These are phyloP conservation scores for Ustilago shanxiensis DNA, from an alignment of 1,284 basidiomycete species.

Conservation along the genomic window DNA sequence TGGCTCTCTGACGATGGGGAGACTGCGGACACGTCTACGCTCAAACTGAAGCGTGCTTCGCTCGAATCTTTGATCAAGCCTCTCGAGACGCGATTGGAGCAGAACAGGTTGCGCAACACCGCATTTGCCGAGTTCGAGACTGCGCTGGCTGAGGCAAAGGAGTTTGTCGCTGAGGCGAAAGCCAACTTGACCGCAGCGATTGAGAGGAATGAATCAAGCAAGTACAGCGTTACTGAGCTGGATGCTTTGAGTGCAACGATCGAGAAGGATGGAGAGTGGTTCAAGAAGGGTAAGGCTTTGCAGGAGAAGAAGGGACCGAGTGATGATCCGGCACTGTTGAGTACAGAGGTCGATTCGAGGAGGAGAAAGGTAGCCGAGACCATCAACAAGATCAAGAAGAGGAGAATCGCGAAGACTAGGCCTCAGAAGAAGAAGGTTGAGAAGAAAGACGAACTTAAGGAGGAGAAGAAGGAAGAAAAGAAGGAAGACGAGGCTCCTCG, in stretches of 20 bases:
- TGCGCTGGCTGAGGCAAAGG: slow-evolving; percentile 75
- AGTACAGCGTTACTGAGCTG: slow-evolving; percentile 68
- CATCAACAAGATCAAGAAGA: slow-evolving; percentile 61
- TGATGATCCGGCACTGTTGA: slow-evolving; percentile 66
- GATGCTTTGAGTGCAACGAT: slow-evolving; percentile 59
- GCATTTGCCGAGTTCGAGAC: slow-evolving; percentile 77
- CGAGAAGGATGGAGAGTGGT: slow-evolving; percentile 65
- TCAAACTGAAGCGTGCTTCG: slow-evolving; percentile 71
- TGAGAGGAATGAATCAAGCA: slow-evolving; percentile 67
- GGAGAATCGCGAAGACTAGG: slow-evolving; percentile 65
- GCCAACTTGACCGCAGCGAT: slow-evolving; percentile 76
- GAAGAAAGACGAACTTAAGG: slow-evolving; percentile 37
- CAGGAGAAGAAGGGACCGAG: slow-evolving; percentile 56
- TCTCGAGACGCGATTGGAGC: slow-evolving; percentile 85
- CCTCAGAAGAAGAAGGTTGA: slow-evolving; percentile 48
- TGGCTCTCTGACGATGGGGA: slow-evolving; percentile 93
- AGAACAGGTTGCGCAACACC: slow-evolving; percentile 81
- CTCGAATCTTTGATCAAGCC: slow-evolving; percentile 87
- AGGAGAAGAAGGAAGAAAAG: slow-evolving; percentile 28
- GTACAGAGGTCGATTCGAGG: slow-evolving; percentile 65
- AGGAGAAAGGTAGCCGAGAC: slow-evolving; percentile 61
- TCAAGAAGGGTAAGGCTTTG: slow-evolving; percentile 57
- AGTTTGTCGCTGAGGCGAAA: slow-evolving; percentile 84
- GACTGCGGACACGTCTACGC: slow-evolving; percentile 75
- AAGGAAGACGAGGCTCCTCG: slow-evolving; percentile 28